These are phyloP conservation scores for Castanea crenata DNA, from an alignment of 306 rosid genomes.

Conservation along the genomic window DNA sequence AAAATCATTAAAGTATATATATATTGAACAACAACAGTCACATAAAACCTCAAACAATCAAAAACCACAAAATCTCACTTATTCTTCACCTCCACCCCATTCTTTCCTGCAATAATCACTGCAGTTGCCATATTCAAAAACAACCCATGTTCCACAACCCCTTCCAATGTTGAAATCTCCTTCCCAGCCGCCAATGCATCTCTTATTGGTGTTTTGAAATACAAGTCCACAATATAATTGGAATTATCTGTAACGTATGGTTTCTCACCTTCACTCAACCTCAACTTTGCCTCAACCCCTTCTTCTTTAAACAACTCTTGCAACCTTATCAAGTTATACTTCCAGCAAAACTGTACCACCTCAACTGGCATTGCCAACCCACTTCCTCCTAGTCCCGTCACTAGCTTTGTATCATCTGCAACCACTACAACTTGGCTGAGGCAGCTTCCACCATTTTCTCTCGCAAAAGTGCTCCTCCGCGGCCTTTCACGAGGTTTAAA, in stretches of 20 bases:
- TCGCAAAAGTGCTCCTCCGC: constrained; percentile 72
- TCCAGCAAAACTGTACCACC: constrained; percentile 92
- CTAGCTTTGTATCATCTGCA: constrained; percentile 69
- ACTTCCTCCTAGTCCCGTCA: constrained; percentile 65
- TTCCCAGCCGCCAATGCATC: constrained; percentile 61
- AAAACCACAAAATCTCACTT: constrained; percentile 36
- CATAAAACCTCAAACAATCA: neutral
- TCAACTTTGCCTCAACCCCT: constrained; percentile 66
- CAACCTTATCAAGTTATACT: constrained; percentile 57
- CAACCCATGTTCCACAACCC: constrained; percentile 83
- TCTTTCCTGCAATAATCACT: constrained; percentile 58
- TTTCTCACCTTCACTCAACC: constrained; percentile 50
- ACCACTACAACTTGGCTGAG: constrained; percentile 67
- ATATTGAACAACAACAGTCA: constrained; percentile 14
- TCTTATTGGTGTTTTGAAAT: constrained; percentile 62
- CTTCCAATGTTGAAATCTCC: constrained; percentile 68
- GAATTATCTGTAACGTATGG: constrained; percentile 77
- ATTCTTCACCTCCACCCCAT: constrained; percentile 52
- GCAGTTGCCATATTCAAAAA: constrained; percentile 82
- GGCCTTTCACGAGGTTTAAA: constrained; percentile 74
- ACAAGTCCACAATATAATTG: constrained; percentile 78
- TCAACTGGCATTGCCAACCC: constrained; percentile 90
- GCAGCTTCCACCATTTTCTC: constrained; percentile 94
- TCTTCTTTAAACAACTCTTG: constrained; percentile 63
- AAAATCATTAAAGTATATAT: neutral